A percentile compares a stretch with the other conserved stretches of the same genome.
phyloP scores from a whole-genome alignment of 352 stramenopile species.

The Phytopythium boreale region DNA sequence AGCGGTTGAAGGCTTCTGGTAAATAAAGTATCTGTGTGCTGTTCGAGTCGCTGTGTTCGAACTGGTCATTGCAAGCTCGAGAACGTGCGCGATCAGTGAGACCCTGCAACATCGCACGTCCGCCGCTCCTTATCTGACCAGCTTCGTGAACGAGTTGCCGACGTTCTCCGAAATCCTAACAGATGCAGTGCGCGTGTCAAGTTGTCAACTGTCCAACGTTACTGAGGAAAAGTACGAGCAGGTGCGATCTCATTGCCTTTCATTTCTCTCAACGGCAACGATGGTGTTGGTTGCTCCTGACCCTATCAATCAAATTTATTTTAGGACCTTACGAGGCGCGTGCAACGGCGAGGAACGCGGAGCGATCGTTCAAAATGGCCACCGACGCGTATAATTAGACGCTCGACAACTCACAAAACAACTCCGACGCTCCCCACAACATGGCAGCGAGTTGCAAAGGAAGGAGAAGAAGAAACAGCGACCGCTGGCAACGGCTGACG shows the following conservation, averaged over 20 bases:
- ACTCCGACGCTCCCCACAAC: too few species aligned
- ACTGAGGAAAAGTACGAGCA: too few species aligned
- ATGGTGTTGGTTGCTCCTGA: background rate
- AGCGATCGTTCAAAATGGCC: conserved; percentile 2
- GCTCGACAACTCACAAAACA: background rate
- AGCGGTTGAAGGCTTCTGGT: conserved; percentile 1
- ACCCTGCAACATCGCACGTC: background rate
- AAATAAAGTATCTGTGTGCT: background rate
- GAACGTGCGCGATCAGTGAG: background rate
- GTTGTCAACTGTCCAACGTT: background rate
- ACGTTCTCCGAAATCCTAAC: background rate
- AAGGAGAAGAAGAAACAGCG: background rate
- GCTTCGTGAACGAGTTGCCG: background rate
- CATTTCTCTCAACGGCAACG: background rate
- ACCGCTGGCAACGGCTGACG: background rate
- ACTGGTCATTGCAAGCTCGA: background rate
- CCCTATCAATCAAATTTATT: background rate
- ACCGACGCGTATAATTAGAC: background rate
- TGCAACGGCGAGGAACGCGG: background rate
- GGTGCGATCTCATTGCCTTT: background rate
- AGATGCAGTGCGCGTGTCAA: too few species aligned
- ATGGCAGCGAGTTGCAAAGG: background rate
- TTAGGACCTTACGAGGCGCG: background rate
- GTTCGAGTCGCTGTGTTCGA: background rate
- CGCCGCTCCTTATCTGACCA: background rate